Percentiles rank a stretch among this genome's conserved stretches.
phyloP scores from a whole-genome alignment of 164 flowering plant species.

The Amborella trichopoda region DNA sequence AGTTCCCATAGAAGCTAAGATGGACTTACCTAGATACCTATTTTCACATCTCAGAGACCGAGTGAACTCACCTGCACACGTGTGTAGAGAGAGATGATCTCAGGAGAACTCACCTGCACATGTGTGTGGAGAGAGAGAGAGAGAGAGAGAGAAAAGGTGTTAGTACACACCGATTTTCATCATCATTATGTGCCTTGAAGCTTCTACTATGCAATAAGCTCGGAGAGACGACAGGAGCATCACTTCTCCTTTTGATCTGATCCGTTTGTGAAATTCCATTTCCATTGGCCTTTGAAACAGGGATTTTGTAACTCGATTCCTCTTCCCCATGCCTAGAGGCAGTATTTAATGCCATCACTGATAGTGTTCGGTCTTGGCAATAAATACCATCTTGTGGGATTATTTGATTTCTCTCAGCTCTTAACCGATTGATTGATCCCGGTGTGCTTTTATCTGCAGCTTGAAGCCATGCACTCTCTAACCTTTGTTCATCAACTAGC shows the following conservation, averaged over 20 bases:
- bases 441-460: conserved; percentile 72
- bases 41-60: no score
- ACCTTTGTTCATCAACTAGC: conserved; percentile 68
- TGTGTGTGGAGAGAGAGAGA: no score
- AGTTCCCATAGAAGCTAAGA: no score
- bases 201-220: conserved; percentile 63
- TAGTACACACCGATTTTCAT: no score
- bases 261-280: conserved; percentile 27
- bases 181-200: no score
- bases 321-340: conserved; percentile 49
- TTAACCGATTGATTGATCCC: conserved; percentile 38
- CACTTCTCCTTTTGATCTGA: conserved; percentile 25
- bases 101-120: no score
- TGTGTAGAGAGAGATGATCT: no score
- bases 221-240: conserved; percentile 62
- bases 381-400: conserved; percentile 63
- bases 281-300: conserved; percentile 24
- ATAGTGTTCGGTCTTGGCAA: conserved; percentile 21
- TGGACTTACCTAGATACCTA: no score
- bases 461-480: conserved; percentile 94
- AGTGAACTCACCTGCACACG: no score
- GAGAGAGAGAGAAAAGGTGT: no score
- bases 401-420: conserved; percentile 86
- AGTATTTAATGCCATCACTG: conserved; percentile 18
- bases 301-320: conserved; percentile 49